Conservation (phyloP, 2,329 filamentous ascomycete species). For the Xylaria sp. region DNA sequence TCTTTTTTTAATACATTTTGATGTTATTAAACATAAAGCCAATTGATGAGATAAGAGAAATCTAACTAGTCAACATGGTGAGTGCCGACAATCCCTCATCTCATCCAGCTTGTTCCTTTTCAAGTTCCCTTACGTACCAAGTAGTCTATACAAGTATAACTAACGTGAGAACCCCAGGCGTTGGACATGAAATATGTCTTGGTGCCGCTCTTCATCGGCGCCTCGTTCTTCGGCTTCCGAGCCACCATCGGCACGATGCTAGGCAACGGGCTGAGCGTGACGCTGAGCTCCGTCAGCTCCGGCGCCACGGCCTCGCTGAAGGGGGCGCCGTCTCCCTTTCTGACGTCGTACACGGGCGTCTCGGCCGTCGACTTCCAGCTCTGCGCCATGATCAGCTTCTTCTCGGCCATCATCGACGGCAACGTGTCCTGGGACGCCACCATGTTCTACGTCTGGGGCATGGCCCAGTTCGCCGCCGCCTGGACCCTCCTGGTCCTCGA, state of each 20-base stretch:
- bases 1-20: not conserved
- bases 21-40: not conserved
- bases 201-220: slow-evolving; percentile 41
- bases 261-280: slow-evolving; percentile 36
- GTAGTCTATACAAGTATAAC: not conserved
- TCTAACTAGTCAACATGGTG: slow-evolving; percentile 26
- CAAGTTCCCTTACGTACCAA: not conserved
- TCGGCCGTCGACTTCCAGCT: slow-evolving; percentile 39
- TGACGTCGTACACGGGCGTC: slow-evolving; percentile 39
- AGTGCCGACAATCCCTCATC: slow-evolving; percentile 1
- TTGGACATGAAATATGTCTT: slow-evolving; percentile 38
- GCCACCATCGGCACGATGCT: slow-evolving; percentile 34
- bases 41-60: slow-evolving; percentile 21
- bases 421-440: slow-evolving; percentile 38
- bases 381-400: slow-evolving; percentile 46
- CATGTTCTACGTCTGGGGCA: slow-evolving; percentile 45
- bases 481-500: slow-evolving; percentile 48
- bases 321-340: slow-evolving; percentile 42
- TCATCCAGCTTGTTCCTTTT: not conserved
- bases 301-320: slow-evolving; percentile 29
- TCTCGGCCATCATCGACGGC: slow-evolving; percentile 44
- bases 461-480: slow-evolving; percentile 46
- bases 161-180: not conserved
- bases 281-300: slow-evolving; percentile 22
- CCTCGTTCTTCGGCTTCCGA: slow-evolving; percentile 41